phyloP scores from a whole-genome alignment of 176 grass and related monocot species.

The Saccharum officinarum region DNA sequence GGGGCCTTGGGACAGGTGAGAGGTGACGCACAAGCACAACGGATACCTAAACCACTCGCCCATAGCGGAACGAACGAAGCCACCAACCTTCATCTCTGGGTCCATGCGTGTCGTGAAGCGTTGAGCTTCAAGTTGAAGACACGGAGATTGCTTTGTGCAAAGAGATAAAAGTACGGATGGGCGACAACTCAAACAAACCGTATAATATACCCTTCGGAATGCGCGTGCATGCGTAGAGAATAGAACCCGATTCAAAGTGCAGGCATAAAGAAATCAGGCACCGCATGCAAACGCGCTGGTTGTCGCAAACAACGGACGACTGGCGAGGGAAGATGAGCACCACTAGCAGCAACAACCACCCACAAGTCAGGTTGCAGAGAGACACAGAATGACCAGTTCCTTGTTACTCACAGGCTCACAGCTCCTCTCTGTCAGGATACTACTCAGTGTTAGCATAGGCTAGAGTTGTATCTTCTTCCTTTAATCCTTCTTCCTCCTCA shows the following conservation, averaged over 20 bases:
- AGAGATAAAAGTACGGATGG: background rate
- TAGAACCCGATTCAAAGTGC: conserved; percentile 5
- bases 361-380: too few relatives aligned
- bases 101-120: background rate
- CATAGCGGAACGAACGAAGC: background rate
- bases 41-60: background rate
- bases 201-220: background rate
- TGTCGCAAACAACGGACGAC: too few relatives aligned
- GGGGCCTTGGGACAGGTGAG: background rate
- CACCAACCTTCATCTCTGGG: background rate
- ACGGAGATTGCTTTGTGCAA: background rate
- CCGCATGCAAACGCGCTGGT: too few relatives aligned
- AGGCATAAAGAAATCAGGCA: background rate
- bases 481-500: too few relatives aligned
- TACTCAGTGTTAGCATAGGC: too few relatives aligned
- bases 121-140: background rate
- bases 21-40: background rate
- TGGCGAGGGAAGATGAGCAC: too few relatives aligned
- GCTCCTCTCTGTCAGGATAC: too few relatives aligned
- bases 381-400: too few relatives aligned
- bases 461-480: too few relatives aligned
- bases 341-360: too few relatives aligned
- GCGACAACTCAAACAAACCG: background rate
- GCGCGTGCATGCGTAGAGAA: background rate
- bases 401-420: too few relatives aligned